Evolutionary conservation across 306 rosid genomes (phyloP).

Genomic region (Datisca glomerata): DNA sequence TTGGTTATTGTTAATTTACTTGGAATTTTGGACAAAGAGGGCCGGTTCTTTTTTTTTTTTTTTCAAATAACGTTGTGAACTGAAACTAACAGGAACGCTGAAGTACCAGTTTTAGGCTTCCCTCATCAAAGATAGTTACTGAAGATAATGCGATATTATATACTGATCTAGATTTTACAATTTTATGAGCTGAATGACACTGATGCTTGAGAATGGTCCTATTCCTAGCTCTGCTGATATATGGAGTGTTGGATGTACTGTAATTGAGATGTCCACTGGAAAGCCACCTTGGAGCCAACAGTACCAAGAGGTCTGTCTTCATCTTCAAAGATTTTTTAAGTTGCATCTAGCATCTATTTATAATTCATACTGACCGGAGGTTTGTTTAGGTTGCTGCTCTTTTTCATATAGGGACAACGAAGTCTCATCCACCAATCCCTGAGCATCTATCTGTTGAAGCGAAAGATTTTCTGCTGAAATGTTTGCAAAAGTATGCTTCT

Average conservation of each 20-base stretch:
- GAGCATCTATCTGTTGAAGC: conserved; percentile 86
- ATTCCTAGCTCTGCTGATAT: conserved; percentile 92
- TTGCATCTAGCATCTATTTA: background rate
- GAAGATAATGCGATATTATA: too few species aligned
- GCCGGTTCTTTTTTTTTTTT: too few species aligned
- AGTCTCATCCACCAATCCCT: conserved; percentile 93
- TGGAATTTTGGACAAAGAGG: too few species aligned
- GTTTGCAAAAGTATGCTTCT: conserved; percentile 86
- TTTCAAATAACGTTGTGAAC: too few species aligned
- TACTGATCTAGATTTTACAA: too few species aligned
- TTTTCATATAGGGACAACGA: conserved; percentile 79
- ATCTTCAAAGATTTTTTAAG: conserved; percentile 5
- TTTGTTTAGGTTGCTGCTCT: conserved; percentile 79
- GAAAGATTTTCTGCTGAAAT: conserved; percentile 69
- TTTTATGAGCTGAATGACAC: too few species aligned
- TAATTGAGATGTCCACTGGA: conserved; percentile 97
- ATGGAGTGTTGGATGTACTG: conserved; percentile 98
- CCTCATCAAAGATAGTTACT: too few species aligned
- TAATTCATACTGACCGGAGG: background rate
- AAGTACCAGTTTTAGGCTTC: too few species aligned
- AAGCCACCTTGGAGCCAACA: conserved; percentile 99
- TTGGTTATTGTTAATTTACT: too few species aligned
- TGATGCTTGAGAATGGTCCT: too few species aligned
- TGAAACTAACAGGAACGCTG: too few species aligned
- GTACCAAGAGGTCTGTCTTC: conserved; percentile 70